These are phyloP conservation scores for Citrullus amarus DNA, from an alignment of 306 rosid genomes.

Conservation along the genomic window DNA sequence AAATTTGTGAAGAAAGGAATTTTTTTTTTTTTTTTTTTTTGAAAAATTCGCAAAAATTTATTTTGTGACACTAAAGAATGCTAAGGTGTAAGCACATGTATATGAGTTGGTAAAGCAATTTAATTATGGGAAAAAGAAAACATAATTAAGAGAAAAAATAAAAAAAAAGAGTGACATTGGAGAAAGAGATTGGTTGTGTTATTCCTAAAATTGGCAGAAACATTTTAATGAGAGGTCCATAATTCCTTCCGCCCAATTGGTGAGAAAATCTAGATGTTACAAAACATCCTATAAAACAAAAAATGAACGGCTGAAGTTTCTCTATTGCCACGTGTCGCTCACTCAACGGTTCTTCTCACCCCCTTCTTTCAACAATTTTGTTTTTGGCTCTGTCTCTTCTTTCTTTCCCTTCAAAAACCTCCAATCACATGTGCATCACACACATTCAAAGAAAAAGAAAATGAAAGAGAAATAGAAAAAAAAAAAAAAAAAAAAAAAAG, in stretches of 20 bases:
- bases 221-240: background rate
- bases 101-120: background rate
- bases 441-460: background rate
- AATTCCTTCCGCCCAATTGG: conserved; percentile 15
- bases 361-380: background rate
- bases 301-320: conserved; percentile 19
- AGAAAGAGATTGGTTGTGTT: background rate
- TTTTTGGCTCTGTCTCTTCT: conserved; percentile 16
- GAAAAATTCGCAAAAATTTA: no score
- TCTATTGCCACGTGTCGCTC: conserved; percentile 26
- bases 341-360: conserved; percentile 16
- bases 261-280: conserved; percentile 16
- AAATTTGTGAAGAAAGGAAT: no score
- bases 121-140: background rate
- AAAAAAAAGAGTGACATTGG: background rate
- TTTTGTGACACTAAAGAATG: background rate
- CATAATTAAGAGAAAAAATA: background rate
- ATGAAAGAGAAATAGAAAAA: background rate
- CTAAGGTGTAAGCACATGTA: background rate
- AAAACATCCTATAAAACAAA: conserved; percentile 44
- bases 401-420: background rate
- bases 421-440: conserved; percentile 6
- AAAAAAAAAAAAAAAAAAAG: background rate
- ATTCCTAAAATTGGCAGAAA: background rate
- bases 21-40: no score